Evolutionary conservation across 2,329 filamentous ascomycete species (phyloP).

Genomic region (Aspergillus fumigatiaffinis): DNA sequence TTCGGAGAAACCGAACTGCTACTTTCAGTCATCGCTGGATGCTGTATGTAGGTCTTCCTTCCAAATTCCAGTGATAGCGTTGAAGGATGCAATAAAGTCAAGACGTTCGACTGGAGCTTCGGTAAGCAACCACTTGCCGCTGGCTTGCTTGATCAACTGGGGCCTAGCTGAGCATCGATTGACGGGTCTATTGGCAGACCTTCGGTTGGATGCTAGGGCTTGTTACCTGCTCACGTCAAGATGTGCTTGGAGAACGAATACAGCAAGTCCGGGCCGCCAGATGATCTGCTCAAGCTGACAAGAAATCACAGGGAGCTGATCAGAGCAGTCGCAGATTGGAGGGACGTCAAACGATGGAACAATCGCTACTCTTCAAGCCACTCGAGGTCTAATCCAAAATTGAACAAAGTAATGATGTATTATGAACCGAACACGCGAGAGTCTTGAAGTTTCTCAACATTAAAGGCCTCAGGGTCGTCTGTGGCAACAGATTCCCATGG

Average conservation of each 20-base stretch:
- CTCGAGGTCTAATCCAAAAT: background rate
- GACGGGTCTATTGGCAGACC: background rate
- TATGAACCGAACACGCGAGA: background rate
- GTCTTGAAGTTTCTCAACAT: background rate
- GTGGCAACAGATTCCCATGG: background rate
- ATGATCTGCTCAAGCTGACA: background rate
- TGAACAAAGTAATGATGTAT: background rate
- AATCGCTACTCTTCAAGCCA: background rate
- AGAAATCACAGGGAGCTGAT: background rate
- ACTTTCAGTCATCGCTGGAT: conserved; percentile 5
- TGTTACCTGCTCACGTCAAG: background rate
- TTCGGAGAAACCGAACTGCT: conserved; percentile 13
- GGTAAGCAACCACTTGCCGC: background rate
- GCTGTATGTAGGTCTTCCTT: background rate
- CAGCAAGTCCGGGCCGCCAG: background rate
- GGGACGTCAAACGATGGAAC: background rate
- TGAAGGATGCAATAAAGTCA: background rate
- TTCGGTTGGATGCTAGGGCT: background rate
- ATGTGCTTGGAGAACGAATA: background rate
- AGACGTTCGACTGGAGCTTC: background rate
- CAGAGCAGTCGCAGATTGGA: background rate
- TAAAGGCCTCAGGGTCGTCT: background rate
- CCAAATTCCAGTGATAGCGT: background rate
- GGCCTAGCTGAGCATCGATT: background rate
- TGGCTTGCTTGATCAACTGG: background rate